phyloP scores from a whole-genome alignment of 2,329 filamentous ascomycete species.

The Dactylonectria estremocensis region DNA sequence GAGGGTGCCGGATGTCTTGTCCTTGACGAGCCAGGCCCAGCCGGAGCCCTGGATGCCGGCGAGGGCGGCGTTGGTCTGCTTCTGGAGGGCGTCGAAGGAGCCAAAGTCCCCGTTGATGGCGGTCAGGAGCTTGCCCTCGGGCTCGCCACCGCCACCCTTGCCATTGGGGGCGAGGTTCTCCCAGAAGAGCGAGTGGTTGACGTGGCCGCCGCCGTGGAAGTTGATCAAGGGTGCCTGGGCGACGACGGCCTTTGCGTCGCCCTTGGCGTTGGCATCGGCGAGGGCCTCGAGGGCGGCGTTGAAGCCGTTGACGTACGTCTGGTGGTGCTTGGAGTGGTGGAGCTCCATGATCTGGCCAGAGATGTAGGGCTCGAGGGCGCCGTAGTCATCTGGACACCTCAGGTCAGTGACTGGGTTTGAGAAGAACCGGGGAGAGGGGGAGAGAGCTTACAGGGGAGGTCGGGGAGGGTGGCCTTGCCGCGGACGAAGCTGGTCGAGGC shows the following conservation, averaged over 20 bases:
- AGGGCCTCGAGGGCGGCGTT: constrained; percentile 85
- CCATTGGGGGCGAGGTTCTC: constrained; percentile 81
- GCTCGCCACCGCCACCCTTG: constrained; percentile 73
- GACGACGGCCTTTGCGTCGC: constrained; percentile 68
- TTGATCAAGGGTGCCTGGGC: constrained; percentile 72
- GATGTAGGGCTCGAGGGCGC: constrained; percentile 88
- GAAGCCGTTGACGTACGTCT: constrained; percentile 92
- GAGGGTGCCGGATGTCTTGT: constrained; percentile 74
- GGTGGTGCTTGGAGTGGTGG: constrained; percentile 94
- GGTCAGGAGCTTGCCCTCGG: constrained; percentile 73
- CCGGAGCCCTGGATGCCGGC: constrained; percentile 88
- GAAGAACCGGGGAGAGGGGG: neutral
- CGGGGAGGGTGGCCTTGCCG: constrained; percentile 93
- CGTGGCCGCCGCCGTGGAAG: constrained; percentile 88
- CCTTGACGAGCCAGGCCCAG: constrained; percentile 91
- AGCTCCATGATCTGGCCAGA: constrained; percentile 96
- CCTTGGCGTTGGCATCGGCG: constrained; percentile 74
- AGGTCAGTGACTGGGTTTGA: neutral
- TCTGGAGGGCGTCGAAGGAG: constrained; percentile 73
- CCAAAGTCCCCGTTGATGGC: constrained; percentile 79
- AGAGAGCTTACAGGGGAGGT: constrained; percentile 73
- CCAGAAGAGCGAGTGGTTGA: constrained; percentile 93
- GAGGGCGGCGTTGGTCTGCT: constrained; percentile 78
- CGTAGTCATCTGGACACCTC: constrained; percentile 84
- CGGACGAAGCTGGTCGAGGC: constrained; percentile 84